These are phyloP conservation scores for Paecilomyces variotii DNA, from an alignment of 2,329 filamentous ascomycete genomes.

Conservation along the genomic window DNA sequence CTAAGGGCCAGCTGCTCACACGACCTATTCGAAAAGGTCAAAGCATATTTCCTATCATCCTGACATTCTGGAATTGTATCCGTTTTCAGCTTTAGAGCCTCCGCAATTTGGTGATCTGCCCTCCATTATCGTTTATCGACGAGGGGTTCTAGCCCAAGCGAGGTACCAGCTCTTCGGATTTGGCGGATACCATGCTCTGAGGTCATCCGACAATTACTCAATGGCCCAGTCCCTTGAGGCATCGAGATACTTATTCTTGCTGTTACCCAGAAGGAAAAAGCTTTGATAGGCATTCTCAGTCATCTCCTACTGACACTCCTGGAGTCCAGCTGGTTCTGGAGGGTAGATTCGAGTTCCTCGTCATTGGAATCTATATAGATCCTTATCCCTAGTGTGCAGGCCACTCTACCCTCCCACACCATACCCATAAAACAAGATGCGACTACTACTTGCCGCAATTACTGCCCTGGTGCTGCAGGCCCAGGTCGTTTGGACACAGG, in stretches of 20 bases:
- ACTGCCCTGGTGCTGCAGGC: constrained; percentile 10
- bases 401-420: background rate
- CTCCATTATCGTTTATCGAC: background rate
- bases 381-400: background rate
- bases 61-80: background rate
- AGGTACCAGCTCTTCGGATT: background rate
- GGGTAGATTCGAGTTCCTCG: background rate
- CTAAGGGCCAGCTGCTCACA: background rate
- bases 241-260: background rate
- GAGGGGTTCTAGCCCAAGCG: background rate
- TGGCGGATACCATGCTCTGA: background rate
- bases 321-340: background rate
- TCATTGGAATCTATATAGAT: background rate
- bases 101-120: background rate
- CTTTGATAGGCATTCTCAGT: background rate
- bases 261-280: background rate
- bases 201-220: background rate
- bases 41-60: background rate
- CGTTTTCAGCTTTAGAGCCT: background rate
- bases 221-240: background rate
- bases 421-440: background rate
- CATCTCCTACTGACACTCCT: constrained; percentile 6
- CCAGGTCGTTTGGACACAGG: constrained; percentile 16
- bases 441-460: background rate
- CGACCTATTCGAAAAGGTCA: background rate